Percentiles rank a stretch among this genome's conserved stretches.
Conservation (phyloP, 2,329 filamentous ascomycete species). For the Cladophialophora carrionii region DNA sequence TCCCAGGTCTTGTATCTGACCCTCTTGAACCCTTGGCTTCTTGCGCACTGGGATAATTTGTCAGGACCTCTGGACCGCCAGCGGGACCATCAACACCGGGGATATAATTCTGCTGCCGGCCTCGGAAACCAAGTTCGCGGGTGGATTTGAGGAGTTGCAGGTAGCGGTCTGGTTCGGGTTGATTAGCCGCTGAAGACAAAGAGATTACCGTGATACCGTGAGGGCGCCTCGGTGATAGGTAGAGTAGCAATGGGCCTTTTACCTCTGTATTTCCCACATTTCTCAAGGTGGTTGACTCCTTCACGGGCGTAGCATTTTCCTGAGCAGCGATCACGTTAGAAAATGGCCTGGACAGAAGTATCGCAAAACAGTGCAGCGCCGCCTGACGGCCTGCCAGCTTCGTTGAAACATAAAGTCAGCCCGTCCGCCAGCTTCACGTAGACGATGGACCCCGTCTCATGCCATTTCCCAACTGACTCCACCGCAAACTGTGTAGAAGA, state of each 20-base stretch:
- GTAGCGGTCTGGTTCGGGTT: slow-evolving; percentile 59
- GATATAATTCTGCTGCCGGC: slow-evolving; percentile 66
- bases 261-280: slow-evolving; percentile 69
- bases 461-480: neutral
- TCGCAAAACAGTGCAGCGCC: neutral
- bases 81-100: slow-evolving; percentile 37
- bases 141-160: slow-evolving; percentile 65
- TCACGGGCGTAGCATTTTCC: slow-evolving; percentile 67
- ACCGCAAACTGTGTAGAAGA: neutral
- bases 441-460: neutral
- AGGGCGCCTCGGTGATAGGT: neutral
- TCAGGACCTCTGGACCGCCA: slow-evolving; percentile 35
- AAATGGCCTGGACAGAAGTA: neutral
- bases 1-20: slow-evolving; percentile 36
- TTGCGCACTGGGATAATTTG: slow-evolving; percentile 35
- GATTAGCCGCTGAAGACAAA: neutral
- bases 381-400: neutral
- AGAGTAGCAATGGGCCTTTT: slow-evolving; percentile 30
- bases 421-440: neutral
- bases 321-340: slow-evolving; percentile 48
- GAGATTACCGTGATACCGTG: no score
- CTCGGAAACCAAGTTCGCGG: slow-evolving; percentile 66
- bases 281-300: slow-evolving; percentile 70
- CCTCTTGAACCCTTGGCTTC: slow-evolving; percentile 37
- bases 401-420: neutral